Percentiles rank a stretch among this genome's conserved stretches.
Conservation (phyloP, 257 asterid species). For the Gentiana straminea region DNA sequence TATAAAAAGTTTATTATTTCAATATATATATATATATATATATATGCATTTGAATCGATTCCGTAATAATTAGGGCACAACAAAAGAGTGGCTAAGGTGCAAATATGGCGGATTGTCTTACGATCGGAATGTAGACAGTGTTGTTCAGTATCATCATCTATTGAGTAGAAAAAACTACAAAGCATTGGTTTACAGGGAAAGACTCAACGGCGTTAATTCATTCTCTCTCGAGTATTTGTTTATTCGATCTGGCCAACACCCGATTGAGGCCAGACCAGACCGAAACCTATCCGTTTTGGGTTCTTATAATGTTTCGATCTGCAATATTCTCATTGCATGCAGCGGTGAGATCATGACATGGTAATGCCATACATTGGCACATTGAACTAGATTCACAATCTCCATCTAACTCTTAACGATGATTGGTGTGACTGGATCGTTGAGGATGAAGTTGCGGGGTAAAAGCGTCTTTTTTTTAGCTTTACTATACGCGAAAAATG, state of each 20-base stretch:
- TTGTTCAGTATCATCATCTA: constrained; percentile 10
- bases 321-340: not conserved
- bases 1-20: not conserved
- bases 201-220: too few species aligned
- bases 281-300: too few species aligned
- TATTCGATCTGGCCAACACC: too few species aligned
- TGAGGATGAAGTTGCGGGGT: constrained; percentile 34
- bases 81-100: constrained; percentile 9
- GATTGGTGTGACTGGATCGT: constrained; percentile 33
- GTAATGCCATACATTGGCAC: constrained; percentile 13
- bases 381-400: constrained; percentile 11
- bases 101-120: not conserved
- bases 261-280: too few species aligned
- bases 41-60: not conserved
- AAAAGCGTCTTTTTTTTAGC: too few species aligned
- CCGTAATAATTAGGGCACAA: constrained; percentile 5
- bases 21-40: not conserved
- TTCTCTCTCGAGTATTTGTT: too few species aligned
- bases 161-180: constrained; percentile 3
- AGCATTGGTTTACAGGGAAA: constrained; percentile 19
- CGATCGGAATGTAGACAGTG: not conserved
- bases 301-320: too few species aligned
- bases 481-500: too few species aligned
- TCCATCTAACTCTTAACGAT: constrained; percentile 17
- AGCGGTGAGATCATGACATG: constrained; percentile 29